Conservation (phyloP, 192 early-diverging fungal species). For the Coemansia sp. region DNA sequence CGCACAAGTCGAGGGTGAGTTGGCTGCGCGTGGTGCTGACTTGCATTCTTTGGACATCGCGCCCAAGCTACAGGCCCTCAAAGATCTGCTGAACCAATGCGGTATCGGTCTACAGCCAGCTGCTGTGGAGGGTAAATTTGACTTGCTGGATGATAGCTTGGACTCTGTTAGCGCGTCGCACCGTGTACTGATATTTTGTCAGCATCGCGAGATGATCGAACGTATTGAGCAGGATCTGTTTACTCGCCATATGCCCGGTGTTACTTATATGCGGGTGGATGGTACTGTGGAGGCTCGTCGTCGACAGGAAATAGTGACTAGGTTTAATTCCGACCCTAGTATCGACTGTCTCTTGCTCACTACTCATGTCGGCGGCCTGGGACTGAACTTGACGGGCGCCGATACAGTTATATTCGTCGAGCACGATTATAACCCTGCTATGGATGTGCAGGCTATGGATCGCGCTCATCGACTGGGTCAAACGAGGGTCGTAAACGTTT, state of each 20-base stretch:
- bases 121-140: not conserved
- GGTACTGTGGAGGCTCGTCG: constrained; percentile 80
- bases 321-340: constrained; percentile 95
- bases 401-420: constrained; percentile 99
- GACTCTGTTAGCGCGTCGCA: constrained; percentile 73
- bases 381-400: constrained; percentile 97
- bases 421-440: constrained; percentile 99
- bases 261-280: constrained; percentile 94
- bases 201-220: constrained; percentile 94
- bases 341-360: constrained; percentile 95
- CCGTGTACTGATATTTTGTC: constrained; percentile 96
- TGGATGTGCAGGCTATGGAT: constrained; percentile 99
- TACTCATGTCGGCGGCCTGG: constrained; percentile 96
- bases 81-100: constrained; percentile 89
- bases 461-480: constrained; percentile 98
- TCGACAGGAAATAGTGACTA: constrained; percentile 89
- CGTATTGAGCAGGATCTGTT: constrained; percentile 94
- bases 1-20: constrained; percentile 62
- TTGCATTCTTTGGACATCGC: constrained; percentile 62
- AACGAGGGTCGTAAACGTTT: constrained; percentile 96
- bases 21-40: constrained; percentile 57
- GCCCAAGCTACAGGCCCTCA: constrained; percentile 89
- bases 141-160: constrained; percentile 5
- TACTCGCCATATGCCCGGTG: constrained; percentile 76
- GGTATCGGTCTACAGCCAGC: constrained; percentile 78